Base-by-base conservation (phyloP, 2,329 filamentous ascomycete species). In the Clarireedia homoeocarpa region DNA sequence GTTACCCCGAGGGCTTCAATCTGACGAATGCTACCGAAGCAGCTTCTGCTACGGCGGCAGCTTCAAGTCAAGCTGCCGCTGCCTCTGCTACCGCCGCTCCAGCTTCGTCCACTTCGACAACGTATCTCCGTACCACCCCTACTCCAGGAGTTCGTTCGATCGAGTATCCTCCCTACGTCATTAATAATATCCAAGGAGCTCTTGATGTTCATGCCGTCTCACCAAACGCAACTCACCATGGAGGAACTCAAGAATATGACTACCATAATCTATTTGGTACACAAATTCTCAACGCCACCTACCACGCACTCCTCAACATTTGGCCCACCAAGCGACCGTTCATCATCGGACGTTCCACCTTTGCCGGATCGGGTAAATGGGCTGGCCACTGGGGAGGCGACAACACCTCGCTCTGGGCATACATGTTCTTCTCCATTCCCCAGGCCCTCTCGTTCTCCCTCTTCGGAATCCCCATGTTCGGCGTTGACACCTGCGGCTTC, bases 311-410 rank as follows among this genome's bases (percentile, higher is more conserved):
- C 2, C 61, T 66, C 5, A 51, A 55, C 12, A 48, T 67, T 2
- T 65, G 58, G 27, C 82, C 86, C 0, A 76, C 73, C 14, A 87
- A 88, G 69, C 83, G 90, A 0, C 90, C 90, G 0, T 89, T 95
- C 71, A 87, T 95, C 66, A 90, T 95, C 65, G 88, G 86, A 0
- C 84, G 90, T 15, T 89, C 85, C 40, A 94, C 89, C 1, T 94
- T 92, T 66, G 79, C 88, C 9, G 89, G 89, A 3, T 82, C 82
- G 0, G 89, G 90, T 1, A 83, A 82, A 68, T 86, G 80, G 73
- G 85, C 88, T 1, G 89, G 88, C 1, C 89, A 94, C 70, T 95
- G 89, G 89, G 88, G 88, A 30, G 88, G 86, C 36, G 84, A 92
- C 69, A 91, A 91, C 66, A 73, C 75, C 17, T 85, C 84, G 9